phyloP scores from a whole-genome alignment of 2,329 filamentous ascomycete species.

The Colletotrichum agaves region DNA sequence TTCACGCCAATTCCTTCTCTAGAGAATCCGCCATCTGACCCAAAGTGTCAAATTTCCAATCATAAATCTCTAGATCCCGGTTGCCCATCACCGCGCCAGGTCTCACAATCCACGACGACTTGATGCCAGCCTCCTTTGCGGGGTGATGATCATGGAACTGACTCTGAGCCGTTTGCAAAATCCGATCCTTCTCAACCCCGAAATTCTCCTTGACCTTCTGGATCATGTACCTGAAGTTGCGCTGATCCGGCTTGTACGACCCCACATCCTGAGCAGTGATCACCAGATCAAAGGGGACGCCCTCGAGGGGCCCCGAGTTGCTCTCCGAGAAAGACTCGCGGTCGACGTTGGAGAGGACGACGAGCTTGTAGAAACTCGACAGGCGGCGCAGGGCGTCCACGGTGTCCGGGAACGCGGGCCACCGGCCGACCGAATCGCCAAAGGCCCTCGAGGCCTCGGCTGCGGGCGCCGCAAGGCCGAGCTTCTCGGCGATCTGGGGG shows the following conservation, averaged over 20 bases:
- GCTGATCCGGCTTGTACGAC: constrained; percentile 73
- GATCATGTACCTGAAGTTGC: constrained; percentile 75
- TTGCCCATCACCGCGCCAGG: constrained; percentile 53
- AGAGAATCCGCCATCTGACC: constrained; percentile 70
- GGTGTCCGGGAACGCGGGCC: constrained; percentile 70
- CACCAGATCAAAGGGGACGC: constrained; percentile 67
- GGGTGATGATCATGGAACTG: constrained; percentile 77
- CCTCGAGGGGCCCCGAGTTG: constrained; percentile 58
- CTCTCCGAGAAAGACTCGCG: constrained; percentile 58
- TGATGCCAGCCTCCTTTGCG: constrained; percentile 67
- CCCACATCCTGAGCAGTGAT: constrained; percentile 78
- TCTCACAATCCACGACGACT: constrained; percentile 70
- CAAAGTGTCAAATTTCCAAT: constrained; percentile 69
- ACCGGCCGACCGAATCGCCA: constrained; percentile 62
- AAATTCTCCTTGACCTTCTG: constrained; percentile 63
- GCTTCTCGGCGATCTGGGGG: constrained; percentile 56
- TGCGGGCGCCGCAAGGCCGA: constrained; percentile 50
- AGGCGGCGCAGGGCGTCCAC: constrained; percentile 64
- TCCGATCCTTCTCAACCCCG: constrained; percentile 62
- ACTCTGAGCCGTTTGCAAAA: constrained; percentile 76
- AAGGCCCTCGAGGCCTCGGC: constrained; percentile 58
- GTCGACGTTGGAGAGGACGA: constrained; percentile 69
- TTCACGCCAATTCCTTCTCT: constrained; percentile 47
- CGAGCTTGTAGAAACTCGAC: constrained; percentile 63
- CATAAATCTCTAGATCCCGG: constrained; percentile 54